Evolutionary conservation across 768 basidiomycete species (phyloP).

Genomic region (Auriscalpium microsporum): DNA sequence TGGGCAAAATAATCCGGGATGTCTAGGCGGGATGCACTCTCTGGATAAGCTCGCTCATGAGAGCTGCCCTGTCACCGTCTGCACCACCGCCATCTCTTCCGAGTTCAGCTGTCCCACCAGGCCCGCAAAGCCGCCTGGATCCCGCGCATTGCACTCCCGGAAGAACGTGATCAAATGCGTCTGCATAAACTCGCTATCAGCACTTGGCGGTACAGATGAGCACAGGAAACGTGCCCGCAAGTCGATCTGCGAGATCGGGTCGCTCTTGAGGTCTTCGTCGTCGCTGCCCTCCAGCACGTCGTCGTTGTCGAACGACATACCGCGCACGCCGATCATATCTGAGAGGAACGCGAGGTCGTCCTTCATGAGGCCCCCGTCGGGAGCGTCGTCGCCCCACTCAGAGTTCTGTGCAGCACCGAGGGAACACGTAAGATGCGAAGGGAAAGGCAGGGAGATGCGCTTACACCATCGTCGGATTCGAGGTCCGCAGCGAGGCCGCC

Average conservation of each 20-base stretch:
- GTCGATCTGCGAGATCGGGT: constrained; percentile 83
- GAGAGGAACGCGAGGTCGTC: constrained; percentile 83
- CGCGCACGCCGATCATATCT: constrained; percentile 70
- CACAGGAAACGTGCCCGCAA: constrained; percentile 41
- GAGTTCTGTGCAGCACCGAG: constrained; percentile 47
- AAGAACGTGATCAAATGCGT: constrained; percentile 65
- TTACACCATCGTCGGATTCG: constrained; percentile 71
- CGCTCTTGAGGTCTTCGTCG: constrained; percentile 83
- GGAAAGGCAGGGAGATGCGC: constrained; percentile 12
- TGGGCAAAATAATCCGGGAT: too few relatives aligned
- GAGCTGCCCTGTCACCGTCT: constrained; percentile 21
- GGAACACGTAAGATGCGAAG: constrained; percentile 2
- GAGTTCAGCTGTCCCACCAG: constrained; percentile 58
- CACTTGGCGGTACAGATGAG: neutral
- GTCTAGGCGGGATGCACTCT: too few relatives aligned
- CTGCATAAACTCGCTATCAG: constrained; percentile 26
- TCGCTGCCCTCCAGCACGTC: constrained; percentile 62
- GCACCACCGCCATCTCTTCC: constrained; percentile 66
- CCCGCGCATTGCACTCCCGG: constrained; percentile 54
- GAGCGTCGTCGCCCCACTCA: constrained; percentile 92
- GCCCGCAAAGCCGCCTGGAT: constrained; percentile 52
- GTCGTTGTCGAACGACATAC: constrained; percentile 68
- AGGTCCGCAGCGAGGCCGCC: constrained; percentile 41
- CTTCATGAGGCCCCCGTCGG: constrained; percentile 48
- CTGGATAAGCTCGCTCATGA: neutral